Conservation (phyloP, 2,329 filamentous ascomycete genomes). For the Pyrenochaeta sp. region DNA sequence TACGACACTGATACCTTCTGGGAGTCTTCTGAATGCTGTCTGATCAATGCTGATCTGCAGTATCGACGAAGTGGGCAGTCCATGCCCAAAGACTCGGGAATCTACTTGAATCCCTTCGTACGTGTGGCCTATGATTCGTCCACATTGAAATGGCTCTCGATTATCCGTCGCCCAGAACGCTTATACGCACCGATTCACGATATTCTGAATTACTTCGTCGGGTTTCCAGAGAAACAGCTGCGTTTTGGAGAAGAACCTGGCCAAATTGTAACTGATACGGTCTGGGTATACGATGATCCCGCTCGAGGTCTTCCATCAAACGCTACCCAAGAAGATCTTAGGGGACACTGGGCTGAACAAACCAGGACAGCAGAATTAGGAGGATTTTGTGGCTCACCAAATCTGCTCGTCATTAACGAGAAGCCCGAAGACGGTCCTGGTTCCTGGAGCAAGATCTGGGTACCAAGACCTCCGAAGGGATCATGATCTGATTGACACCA, state of each 20-base stretch:
- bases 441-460: slow-evolving; percentile 42
- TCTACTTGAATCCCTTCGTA: slow-evolving; percentile 79
- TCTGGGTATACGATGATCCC: slow-evolving; percentile 57
- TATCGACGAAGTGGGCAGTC: slow-evolving; percentile 46
- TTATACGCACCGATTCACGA: slow-evolving; percentile 67
- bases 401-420: slow-evolving; percentile 59
- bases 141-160: slow-evolving; percentile 65
- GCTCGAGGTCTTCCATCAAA: slow-evolving; percentile 29
- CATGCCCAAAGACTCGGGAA: slow-evolving; percentile 59
- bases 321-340: slow-evolving; percentile 30
- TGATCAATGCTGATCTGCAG: slow-evolving; percentile 56
- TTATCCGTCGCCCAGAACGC: slow-evolving; percentile 70
- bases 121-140: slow-evolving; percentile 70
- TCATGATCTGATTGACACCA: slow-evolving; percentile 9
- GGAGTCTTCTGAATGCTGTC: slow-evolving; percentile 58
- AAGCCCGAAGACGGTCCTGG: slow-evolving; percentile 37
- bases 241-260: slow-evolving; percentile 67
- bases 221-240: slow-evolving; percentile 67
- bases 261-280: slow-evolving; percentile 59
- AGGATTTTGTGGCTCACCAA: slow-evolving; percentile 63
- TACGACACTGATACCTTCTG: slow-evolving; percentile 53
- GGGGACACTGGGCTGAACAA: slow-evolving; percentile 45
- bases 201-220: slow-evolving; percentile 63
- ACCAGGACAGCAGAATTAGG: slow-evolving; percentile 58
- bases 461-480: slow-evolving; percentile 28